A percentile compares a stretch with the other conserved stretches of the same genome.
These are phyloP conservation scores for Monascus ruber DNA, from an alignment of 2,329 filamentous ascomycete species.

Conservation along the genomic window DNA sequence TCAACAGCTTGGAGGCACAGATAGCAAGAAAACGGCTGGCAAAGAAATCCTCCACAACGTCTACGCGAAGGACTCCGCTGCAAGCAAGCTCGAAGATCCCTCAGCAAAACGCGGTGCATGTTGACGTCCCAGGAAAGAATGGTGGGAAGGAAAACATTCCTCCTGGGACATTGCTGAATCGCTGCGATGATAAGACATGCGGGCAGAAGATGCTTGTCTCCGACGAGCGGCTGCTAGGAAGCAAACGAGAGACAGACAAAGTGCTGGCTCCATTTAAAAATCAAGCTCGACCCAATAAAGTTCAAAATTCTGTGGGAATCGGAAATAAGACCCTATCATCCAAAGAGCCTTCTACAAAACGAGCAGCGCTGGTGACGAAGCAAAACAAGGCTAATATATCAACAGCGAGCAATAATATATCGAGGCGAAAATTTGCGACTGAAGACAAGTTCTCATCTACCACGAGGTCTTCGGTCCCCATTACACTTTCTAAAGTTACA, in stretches of 20 bases:
- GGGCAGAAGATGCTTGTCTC: slow-evolving; percentile 4
- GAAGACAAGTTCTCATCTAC: not conserved
- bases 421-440: not conserved
- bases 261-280: slow-evolving; percentile 9
- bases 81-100: slow-evolving; percentile 28
- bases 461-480: slow-evolving; percentile 3
- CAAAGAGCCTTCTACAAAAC: slow-evolving; percentile 3
- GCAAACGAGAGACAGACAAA: slow-evolving; percentile 20
- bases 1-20: slow-evolving; percentile 23
- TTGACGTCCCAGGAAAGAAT: slow-evolving; percentile 42
- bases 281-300: not conserved
- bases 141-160: slow-evolving; percentile 54
- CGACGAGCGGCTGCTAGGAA: slow-evolving; percentile 7
- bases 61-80: slow-evolving; percentile 34
- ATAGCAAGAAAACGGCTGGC: slow-evolving; percentile 21
- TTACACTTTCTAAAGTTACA: slow-evolving; percentile 18
- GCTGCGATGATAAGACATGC: slow-evolving; percentile 9
- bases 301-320: not conserved
- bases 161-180: slow-evolving; percentile 27
- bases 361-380: slow-evolving; percentile 5
- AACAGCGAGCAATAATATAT: not conserved
- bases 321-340: slow-evolving; percentile 3
- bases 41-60: slow-evolving; percentile 11
- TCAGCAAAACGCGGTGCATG: slow-evolving; percentile 30
- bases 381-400: slow-evolving; percentile 4